Conservation (phyloP, 2,329 filamentous ascomycete genomes). For the Zymoseptoria crescenta region DNA sequence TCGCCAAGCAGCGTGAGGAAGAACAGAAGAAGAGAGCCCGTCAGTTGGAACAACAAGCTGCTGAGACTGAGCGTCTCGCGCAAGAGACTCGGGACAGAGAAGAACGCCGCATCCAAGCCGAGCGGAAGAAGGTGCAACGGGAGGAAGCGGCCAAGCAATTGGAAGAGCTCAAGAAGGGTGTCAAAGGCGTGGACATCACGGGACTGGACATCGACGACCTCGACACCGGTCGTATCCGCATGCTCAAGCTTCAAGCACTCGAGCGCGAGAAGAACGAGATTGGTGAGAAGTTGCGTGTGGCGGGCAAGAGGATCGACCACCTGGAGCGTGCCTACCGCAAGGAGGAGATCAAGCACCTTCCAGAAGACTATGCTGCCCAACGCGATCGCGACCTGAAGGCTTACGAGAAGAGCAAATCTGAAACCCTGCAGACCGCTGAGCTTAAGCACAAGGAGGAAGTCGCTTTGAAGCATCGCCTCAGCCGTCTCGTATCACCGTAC, state of each 20-base stretch:
- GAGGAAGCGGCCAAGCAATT: slow-evolving; percentile 70
- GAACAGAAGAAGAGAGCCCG: slow-evolving; percentile 79
- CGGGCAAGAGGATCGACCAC: slow-evolving; percentile 93
- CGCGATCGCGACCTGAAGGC: slow-evolving; percentile 67
- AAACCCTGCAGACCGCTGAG: slow-evolving; percentile 73
- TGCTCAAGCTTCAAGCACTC: slow-evolving; percentile 88
- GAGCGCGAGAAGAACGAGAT: slow-evolving; percentile 98
- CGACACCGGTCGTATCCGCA: slow-evolving; percentile 61
- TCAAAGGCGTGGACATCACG: slow-evolving; percentile 77
- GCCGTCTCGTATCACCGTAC: slow-evolving; percentile 74
- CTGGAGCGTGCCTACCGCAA: slow-evolving; percentile 93
- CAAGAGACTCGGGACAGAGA: slow-evolving; percentile 90
- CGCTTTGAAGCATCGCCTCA: slow-evolving; percentile 86
- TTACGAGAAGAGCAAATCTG: slow-evolving; percentile 69
- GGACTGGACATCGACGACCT: slow-evolving; percentile 72
- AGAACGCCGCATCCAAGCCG: slow-evolving; percentile 73
- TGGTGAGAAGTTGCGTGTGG: slow-evolving; percentile 81
- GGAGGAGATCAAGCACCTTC: slow-evolving; percentile 88
- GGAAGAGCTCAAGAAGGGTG: slow-evolving; percentile 84
- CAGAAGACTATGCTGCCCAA: slow-evolving; percentile 77
- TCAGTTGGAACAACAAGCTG: slow-evolving; percentile 80
- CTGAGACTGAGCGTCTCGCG: slow-evolving; percentile 79
- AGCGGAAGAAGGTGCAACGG: slow-evolving; percentile 63
- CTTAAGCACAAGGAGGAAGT: slow-evolving; percentile 87
- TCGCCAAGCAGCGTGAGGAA: slow-evolving; percentile 85